These are phyloP conservation scores for Psilocybe tampanensis DNA, from an alignment of 768 basidiomycete species.

Conservation along the genomic window DNA sequence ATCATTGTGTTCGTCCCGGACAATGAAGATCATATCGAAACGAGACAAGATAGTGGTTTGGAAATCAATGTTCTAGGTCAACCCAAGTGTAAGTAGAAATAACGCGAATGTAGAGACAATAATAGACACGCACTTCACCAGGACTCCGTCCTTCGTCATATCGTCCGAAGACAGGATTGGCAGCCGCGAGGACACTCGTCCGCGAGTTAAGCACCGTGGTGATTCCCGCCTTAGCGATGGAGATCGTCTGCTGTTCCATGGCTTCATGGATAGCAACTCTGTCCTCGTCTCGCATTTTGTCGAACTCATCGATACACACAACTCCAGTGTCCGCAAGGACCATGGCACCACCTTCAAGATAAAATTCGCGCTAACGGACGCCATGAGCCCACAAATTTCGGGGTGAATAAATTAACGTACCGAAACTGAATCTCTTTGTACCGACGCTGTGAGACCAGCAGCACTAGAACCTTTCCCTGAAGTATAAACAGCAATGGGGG, in stretches of 20 bases:
- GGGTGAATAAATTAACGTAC: constrained; percentile 43
- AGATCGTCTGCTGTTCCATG: constrained; percentile 99
- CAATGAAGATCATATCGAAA: constrained; percentile 99
- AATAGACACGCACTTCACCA: constrained; percentile 64
- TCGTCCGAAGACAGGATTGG: constrained; percentile 96
- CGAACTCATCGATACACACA: constrained; percentile 99
- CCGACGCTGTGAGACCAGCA: constrained; percentile 96
- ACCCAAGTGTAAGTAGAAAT: background rate
- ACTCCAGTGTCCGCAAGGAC: constrained; percentile 98
- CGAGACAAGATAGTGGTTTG: constrained; percentile 98
- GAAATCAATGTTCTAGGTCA: constrained; percentile 85
- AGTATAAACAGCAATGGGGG: constrained; percentile 97
- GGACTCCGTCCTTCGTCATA: constrained; percentile 97
- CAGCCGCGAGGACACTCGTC: constrained; percentile 94
- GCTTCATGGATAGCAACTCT: constrained; percentile 99
- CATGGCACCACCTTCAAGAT: constrained; percentile 99
- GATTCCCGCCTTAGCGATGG: constrained; percentile 98
- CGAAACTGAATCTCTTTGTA: constrained; percentile 90
- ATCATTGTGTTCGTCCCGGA: constrained; percentile 98
- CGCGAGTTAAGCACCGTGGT: constrained; percentile 96
- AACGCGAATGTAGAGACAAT: background rate
- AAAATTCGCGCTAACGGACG: constrained; percentile 84
- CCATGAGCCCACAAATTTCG: constrained; percentile 8
- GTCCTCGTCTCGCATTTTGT: constrained; percentile 99
- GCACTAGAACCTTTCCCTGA: constrained; percentile 99